Percentiles rank a stretch among this genome's conserved stretches.
Conservation (phyloP, 164 flowering plant genomes). For the Stephania yunnanensis region DNA sequence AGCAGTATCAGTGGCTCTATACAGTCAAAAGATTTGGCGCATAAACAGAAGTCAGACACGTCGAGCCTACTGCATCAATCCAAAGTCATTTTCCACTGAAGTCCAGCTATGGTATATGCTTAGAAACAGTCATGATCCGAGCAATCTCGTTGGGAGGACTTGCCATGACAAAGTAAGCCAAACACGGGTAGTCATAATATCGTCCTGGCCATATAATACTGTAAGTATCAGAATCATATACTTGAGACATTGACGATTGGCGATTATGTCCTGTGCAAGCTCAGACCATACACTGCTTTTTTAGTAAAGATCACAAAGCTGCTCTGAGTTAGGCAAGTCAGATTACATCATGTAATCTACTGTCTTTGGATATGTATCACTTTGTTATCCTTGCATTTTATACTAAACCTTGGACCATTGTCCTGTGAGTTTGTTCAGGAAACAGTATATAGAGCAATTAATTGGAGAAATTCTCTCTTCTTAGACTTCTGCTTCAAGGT, state of each 20-base stretch:
- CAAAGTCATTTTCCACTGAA: background rate
- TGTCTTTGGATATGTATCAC: background rate
- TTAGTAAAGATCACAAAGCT: background rate
- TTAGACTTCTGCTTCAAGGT: background rate
- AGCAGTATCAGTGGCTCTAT: background rate
- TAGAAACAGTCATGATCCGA: background rate
- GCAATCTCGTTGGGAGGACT: background rate
- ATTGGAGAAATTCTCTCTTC: background rate
- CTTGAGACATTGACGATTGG: background rate
- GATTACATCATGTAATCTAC: background rate
- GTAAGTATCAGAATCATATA: background rate
- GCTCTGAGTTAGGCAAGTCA: background rate
- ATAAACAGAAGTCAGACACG: background rate
- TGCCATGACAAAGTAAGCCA: background rate
- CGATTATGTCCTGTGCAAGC: background rate
- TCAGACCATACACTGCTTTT: background rate
- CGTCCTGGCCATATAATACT: background rate
- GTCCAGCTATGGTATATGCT: background rate
- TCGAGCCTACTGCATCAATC: background rate
- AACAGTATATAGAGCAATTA: background rate
- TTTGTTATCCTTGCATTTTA: background rate
- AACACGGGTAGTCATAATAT: background rate
- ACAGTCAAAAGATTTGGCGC: background rate
- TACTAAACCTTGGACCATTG: background rate
- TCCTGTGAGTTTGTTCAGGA: constrained; percentile 2